Evolutionary conservation across 768 basidiomycete genomes (phyloP).

Genomic region (Multifurca ochricompacta): DNA sequence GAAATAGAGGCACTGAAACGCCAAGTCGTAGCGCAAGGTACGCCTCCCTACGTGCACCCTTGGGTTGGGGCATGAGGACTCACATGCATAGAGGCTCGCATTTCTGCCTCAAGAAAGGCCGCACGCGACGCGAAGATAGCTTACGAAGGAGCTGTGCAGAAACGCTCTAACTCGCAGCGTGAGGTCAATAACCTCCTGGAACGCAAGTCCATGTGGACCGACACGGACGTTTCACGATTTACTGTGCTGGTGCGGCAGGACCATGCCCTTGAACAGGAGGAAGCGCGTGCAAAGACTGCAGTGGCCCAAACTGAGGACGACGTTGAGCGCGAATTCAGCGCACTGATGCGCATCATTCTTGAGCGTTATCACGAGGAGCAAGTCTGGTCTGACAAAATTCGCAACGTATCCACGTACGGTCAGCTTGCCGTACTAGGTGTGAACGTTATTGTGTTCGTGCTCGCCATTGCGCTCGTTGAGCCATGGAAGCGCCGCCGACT

Average conservation of each 20-base stretch:
- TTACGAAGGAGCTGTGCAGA: slow-evolving; percentile 70
- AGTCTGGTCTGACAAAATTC: slow-evolving; percentile 98
- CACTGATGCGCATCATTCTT: slow-evolving; percentile 82
- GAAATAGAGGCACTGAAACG: slow-evolving; percentile 78
- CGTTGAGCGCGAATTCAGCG: slow-evolving; percentile 82
- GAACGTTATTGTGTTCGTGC: slow-evolving; percentile 84
- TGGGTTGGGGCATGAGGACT: background rate
- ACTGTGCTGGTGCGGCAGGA: slow-evolving; percentile 87
- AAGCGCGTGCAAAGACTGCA: slow-evolving; percentile 56
- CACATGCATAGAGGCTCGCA: slow-evolving; percentile 54
- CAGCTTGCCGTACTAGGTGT: slow-evolving; percentile 77
- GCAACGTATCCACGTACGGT: slow-evolving; percentile 91
- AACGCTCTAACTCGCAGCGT: slow-evolving; percentile 82
- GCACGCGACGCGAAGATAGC: slow-evolving; percentile 66
- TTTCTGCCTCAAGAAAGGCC: slow-evolving; percentile 56
- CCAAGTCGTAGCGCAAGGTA: slow-evolving; percentile 77
- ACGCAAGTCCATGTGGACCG: slow-evolving; percentile 92
- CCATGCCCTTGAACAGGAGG: slow-evolving; percentile 78
- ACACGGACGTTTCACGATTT: slow-evolving; percentile 78
- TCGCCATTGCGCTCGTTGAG: slow-evolving; percentile 87
- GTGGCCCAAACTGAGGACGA: slow-evolving; percentile 66
- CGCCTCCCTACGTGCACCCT: slow-evolving; percentile 22
- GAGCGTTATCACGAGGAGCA: slow-evolving; percentile 97
- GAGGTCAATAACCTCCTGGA: slow-evolving; percentile 93
- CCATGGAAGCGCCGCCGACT: slow-evolving; percentile 90